These are phyloP conservation scores for Malus orientalis DNA, from an alignment of 306 rosid genomes.

Conservation along the genomic window DNA sequence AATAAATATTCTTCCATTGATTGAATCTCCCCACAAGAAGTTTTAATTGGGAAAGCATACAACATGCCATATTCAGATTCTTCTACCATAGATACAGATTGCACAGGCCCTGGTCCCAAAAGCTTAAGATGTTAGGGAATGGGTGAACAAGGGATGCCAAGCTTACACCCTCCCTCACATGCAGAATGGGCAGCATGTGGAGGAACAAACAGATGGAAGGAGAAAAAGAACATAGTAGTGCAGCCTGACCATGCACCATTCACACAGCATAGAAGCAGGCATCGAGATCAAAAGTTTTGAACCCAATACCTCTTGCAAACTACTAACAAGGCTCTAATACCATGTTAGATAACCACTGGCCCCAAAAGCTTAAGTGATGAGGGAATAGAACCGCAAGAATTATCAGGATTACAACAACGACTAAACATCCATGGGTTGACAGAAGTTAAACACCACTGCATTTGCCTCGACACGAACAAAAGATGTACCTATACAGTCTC, in stretches of 20 bases:
- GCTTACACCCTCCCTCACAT: no score
- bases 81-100: neutral
- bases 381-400: neutral
- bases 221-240: neutral
- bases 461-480: neutral
- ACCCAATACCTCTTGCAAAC: neutral
- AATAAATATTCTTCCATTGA: neutral
- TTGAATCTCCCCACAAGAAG: neutral
- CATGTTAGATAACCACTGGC: neutral
- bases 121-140: neutral
- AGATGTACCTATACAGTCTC: neutral
- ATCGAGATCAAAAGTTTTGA: neutral
- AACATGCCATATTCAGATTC: neutral
- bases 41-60: neutral
- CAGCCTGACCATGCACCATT: neutral
- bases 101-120: neutral
- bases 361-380: neutral
- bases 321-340: neutral
- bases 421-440: neutral
- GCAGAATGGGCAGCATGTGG: no score
- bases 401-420: neutral
- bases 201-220: neutral
- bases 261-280: neutral
- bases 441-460: neutral
- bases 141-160: no score